Evolutionary conservation across 2,329 filamentous ascomycete species (phyloP).

Genomic region (Hymenoscyphus linearis): DNA sequence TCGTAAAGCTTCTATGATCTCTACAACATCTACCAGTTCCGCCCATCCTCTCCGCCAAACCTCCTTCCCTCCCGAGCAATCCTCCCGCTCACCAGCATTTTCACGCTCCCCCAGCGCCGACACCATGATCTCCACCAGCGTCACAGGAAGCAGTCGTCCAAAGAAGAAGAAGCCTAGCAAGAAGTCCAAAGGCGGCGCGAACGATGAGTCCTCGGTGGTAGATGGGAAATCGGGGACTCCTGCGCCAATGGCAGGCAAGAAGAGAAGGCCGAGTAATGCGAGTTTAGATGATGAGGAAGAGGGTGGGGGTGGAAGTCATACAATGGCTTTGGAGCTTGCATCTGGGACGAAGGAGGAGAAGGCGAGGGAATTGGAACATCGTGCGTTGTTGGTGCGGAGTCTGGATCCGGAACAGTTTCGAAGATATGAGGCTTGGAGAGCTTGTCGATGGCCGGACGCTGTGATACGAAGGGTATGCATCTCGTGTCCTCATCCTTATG

Average conservation of each 20-base stretch:
- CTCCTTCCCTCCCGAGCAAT: conserved; percentile 67
- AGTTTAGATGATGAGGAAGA: conserved; percentile 49
- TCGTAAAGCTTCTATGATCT: conserved; percentile 64
- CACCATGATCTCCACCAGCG: conserved; percentile 55
- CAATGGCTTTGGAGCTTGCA: conserved; percentile 52
- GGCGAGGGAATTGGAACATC: conserved; percentile 52
- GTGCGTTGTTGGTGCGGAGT: conserved; percentile 57
- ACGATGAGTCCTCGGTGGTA: conserved; percentile 43
- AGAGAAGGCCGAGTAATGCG: conserved; percentile 39
- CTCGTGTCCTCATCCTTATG: not conserved
- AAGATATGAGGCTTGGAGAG: conserved; percentile 66
- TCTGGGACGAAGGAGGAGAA: conserved; percentile 63
- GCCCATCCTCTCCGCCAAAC: conserved; percentile 73
- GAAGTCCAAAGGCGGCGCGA: conserved; percentile 53
- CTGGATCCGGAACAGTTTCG: conserved; percentile 64
- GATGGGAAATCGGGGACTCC: conserved; percentile 42
- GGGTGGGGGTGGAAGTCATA: conserved; percentile 31
- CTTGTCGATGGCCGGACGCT: conserved; percentile 61
- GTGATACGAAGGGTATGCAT: conserved; percentile 60
- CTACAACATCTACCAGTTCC: conserved; percentile 45
- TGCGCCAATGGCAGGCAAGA: conserved; percentile 36
- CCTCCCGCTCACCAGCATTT: conserved; percentile 35
- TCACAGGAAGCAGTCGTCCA: conserved; percentile 44
- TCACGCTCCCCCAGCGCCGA: conserved; percentile 64
- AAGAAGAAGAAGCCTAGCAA: conserved; percentile 53